These are phyloP conservation scores for Neodidymelliopsis sp. DNA, from an alignment of 2,329 filamentous ascomycete species.

Conservation along the genomic window DNA sequence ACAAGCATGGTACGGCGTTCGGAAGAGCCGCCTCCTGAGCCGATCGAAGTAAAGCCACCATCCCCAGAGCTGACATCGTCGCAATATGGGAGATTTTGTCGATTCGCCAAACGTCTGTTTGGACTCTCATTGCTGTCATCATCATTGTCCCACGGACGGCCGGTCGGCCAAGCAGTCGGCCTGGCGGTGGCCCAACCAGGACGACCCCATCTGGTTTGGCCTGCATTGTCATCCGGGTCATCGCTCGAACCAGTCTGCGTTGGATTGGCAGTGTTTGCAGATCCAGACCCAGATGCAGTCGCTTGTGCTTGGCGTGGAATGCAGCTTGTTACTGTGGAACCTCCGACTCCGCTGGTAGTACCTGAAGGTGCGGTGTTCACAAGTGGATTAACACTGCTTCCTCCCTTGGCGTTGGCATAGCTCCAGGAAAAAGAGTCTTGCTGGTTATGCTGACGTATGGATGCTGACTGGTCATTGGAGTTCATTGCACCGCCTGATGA, in stretches of 20 bases:
- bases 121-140: constrained; percentile 6
- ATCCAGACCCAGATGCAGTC: constrained; percentile 14
- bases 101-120: constrained; percentile 17
- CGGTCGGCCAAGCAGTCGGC: constrained; percentile 30
- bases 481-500: constrained; percentile 56
- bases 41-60: constrained; percentile 27
- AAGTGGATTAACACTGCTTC: constrained; percentile 56
- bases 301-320: constrained; percentile 38
- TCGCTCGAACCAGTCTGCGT: constrained; percentile 5
- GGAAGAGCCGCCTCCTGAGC: constrained; percentile 6
- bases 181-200: constrained; percentile 20
- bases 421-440: constrained; percentile 55
- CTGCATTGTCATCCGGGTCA: constrained; percentile 11
- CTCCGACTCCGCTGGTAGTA: constrained; percentile 22
- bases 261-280: constrained; percentile 7
- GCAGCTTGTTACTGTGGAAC: constrained; percentile 35
- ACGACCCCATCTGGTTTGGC: constrained; percentile 6
- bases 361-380: constrained; percentile 33
- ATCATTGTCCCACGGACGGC: constrained; percentile 4
- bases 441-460: constrained; percentile 56
- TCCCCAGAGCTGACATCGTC: constrained; percentile 29
- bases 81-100: constrained; percentile 39
- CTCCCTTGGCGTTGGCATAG: constrained; percentile 59
- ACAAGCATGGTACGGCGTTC: constrained; percentile 46
- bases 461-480: constrained; percentile 53